phyloP scores from a whole-genome alignment of 139 green algal genomes.

The Monoraphidium neglectum region DNA sequence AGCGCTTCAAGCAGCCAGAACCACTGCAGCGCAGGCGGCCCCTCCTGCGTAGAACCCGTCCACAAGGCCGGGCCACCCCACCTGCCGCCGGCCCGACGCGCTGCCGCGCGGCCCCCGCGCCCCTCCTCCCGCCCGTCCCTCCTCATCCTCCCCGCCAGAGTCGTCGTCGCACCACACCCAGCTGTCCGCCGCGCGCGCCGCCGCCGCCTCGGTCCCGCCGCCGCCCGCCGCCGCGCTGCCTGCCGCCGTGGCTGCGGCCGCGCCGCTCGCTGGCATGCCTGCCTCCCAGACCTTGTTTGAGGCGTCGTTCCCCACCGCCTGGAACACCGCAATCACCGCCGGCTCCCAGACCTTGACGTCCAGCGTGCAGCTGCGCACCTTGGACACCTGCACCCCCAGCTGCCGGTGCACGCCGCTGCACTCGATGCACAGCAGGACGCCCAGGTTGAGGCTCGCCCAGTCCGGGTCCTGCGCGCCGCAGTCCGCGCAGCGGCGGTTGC shows the following conservation, averaged over 20 bases:
- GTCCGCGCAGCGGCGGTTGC: conserved; percentile 84
- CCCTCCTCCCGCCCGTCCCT: too few relatives aligned
- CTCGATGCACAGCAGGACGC: conserved; percentile 90
- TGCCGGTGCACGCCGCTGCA: conserved; percentile 89
- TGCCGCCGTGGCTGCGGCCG: background rate
- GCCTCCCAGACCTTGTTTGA: conserved; percentile 48
- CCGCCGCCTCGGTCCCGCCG: background rate
- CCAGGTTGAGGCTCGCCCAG: conserved; percentile 92
- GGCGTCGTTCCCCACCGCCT: conserved; percentile 34
- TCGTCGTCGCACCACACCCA: conserved; percentile 45
- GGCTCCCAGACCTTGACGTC: conserved; percentile 72
- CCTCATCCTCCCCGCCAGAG: conserved; percentile 20
- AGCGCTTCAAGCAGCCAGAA: too few relatives aligned
- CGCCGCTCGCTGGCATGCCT: conserved; percentile 18
- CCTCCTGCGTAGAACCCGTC: too few relatives aligned
- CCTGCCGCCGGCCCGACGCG: too few relatives aligned
- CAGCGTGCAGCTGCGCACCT: conserved; percentile 77
- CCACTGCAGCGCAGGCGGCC: too few relatives aligned
- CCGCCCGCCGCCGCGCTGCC: background rate
- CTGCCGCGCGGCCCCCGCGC: too few relatives aligned
- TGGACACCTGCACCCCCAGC: conserved; percentile 84
- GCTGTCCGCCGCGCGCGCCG: conserved; percentile 15
- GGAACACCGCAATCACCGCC: conserved; percentile 59
- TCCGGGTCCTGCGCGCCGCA: conserved; percentile 81
- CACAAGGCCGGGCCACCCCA: too few relatives aligned